These are phyloP conservation scores for Rubia balearica DNA, from an alignment of 305 asterid species.

Conservation along the genomic window DNA sequence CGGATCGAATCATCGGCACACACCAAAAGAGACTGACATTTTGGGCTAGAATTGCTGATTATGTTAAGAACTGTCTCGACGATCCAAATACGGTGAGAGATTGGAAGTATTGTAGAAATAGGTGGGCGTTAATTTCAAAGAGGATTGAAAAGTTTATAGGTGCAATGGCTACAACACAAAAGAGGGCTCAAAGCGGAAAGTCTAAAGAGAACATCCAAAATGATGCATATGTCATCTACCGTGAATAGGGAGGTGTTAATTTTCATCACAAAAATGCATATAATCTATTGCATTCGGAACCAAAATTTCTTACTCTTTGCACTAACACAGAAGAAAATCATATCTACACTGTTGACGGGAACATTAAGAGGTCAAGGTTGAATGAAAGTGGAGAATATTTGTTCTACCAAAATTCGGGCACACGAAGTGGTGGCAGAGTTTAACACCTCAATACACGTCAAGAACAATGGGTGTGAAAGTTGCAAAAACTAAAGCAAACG, in stretches of 20 bases:
- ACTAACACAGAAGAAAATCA: not conserved
- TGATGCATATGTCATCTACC: not conserved
- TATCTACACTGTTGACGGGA: too few relatives aligned
- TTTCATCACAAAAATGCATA: not conserved
- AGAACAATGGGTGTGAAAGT: not conserved
- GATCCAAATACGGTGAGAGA: not conserved
- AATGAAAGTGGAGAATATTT: not conserved
- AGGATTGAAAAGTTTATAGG: not conserved
- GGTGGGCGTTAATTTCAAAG: not conserved
- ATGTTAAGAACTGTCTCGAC: not conserved
- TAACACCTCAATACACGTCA: not conserved
- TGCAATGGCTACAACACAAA: not conserved
- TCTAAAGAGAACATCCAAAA: not conserved
- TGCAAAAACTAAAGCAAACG: too few relatives aligned
- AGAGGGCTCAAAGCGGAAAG: not conserved
- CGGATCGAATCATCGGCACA: not conserved
- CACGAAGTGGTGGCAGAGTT: not conserved
- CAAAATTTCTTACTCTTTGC: not conserved
- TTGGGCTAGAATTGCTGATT: too few relatives aligned
- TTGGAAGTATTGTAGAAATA: not conserved
- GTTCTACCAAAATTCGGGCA: not conserved
- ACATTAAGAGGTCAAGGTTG: not conserved
- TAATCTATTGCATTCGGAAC: not conserved
- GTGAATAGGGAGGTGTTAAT: not conserved
- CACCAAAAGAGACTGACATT: not conserved